Evolutionary conservation across 495 filamentous ascomycete species (phyloP), one percentile per base, ranked within the genome.

Genomic region (Lophium mytilinum): DNA sequence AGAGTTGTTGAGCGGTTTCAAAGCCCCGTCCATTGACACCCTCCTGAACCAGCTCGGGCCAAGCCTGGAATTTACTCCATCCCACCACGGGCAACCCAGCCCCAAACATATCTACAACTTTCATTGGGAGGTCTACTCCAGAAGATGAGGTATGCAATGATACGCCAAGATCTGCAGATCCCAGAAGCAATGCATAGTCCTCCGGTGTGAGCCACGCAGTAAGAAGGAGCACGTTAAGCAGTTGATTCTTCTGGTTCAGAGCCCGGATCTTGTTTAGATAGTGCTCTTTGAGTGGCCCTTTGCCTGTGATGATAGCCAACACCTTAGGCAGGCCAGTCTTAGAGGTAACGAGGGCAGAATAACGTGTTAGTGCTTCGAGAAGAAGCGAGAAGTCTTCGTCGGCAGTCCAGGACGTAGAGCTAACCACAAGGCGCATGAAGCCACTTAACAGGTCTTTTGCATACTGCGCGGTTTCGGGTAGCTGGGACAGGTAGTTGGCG

Each of bases 101-200:
- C 0, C 93, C 93, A 66, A 97, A 96, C 88, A 99, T 93, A 65
- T 99, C 93, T 6, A 99, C 91, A 8, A 99, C 91, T 72, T 99
- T 99, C 93, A 99, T 99, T 0, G 93, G 93, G 19, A 99, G 72
- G 72, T 99, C 93, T 0, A 99, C 89, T 3, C 93, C 93, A 43
- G 89, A 95, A 62, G 86, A 91, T 60, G 88, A 94, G 52, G 81
- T 94, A 70, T 99, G 93, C 48, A 99, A 75, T 63, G 88, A 93
- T 15, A 99, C 80, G 1, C 93, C 93, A 10, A 97, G 69, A 56
- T 96, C 93, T 15, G 93, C 92, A 42, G 84, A 85, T 30, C 84
- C 89, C n/a, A 99, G 78, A 11, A 97, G 78, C 4, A 71, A 77
- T 0, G 93, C 92, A 69, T 99, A 99, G 66, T 95, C 89, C 30